A percentile compares a stretch with the other conserved stretches of the same genome.
These are phyloP conservation scores for Collybiopsis confluens DNA, from an alignment of 768 basidiomycete species.

Conservation along the genomic window DNA sequence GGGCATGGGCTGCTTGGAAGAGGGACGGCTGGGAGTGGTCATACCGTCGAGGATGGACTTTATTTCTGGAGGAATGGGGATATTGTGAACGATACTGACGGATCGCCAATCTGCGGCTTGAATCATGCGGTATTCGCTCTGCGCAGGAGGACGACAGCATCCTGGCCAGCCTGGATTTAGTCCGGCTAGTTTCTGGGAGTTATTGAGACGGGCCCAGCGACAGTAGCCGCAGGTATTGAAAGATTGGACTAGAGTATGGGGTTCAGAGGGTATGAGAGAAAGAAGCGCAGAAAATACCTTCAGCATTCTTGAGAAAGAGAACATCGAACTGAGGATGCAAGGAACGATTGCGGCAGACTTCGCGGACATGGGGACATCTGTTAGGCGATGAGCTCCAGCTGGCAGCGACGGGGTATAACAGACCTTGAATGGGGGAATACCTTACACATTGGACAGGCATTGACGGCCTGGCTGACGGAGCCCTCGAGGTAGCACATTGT, in stretches of 20 bases:
- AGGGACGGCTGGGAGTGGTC: constrained; percentile 30
- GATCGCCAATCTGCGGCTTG: constrained; percentile 76
- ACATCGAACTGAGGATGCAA: constrained; percentile 76
- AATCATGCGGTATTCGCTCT: constrained; percentile 57
- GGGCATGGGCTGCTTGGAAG: constrained; percentile 27
- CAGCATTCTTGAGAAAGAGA: constrained; percentile 80
- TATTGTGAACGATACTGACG: constrained; percentile 69
- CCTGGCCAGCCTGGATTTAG: constrained; percentile 84
- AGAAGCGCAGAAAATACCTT: constrained; percentile 47
- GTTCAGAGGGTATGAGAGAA: constrained; percentile 15
- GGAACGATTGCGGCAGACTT: constrained; percentile 70
- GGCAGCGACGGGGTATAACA: too few species aligned
- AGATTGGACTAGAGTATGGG: constrained; percentile 51
- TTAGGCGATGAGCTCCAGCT: constrained; percentile 21
- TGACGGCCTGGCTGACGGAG: constrained; percentile 63
- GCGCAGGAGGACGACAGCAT: constrained; percentile 74
- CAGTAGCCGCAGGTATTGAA: constrained; percentile 89
- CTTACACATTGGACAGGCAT: constrained; percentile 81
- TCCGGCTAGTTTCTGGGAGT: constrained; percentile 43
- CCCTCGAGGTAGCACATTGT: constrained; percentile 74
- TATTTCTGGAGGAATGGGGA: constrained; percentile 70
- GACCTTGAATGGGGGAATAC: constrained; percentile 70
- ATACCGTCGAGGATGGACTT: constrained; percentile 62
- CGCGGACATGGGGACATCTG: constrained; percentile 76
- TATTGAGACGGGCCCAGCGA: constrained; percentile 70